Evolutionary conservation across 768 basidiomycete genomes (phyloP), one percentile per base, ranked within the genome.

Genomic region (Hirschioporus abietinus): DNA sequence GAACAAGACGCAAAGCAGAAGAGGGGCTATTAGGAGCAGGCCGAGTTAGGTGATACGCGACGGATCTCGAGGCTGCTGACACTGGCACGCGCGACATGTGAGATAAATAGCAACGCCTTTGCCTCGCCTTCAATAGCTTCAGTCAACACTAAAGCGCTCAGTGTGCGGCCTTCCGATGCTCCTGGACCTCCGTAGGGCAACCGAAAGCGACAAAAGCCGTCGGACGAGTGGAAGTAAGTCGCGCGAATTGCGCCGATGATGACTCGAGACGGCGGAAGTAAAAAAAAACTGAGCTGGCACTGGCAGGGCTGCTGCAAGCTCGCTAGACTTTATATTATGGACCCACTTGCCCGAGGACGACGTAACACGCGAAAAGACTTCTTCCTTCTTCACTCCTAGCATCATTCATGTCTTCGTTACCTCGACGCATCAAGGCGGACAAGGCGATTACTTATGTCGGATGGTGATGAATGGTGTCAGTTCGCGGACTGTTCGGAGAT

Each of bases 21-120:
- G 42, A 52, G 42, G 42, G 42, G 42, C 42, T 52, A 10, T 20
- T 52, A 12, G 20, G 42, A 52, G 42, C 12, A 15, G 42, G 42
- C 42, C 42, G 42, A 20, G 42, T 52, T 52, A 52, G 42, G 42
- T 52, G 42, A 52, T 52, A 52, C 42, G 42, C 42, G 42, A 52
- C 42, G 42, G 42, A 52, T 52, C 42, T 52, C 42, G 42, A 52
- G 42, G 42, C 42, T 52, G 42, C 42, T 52, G 42, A 52, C 42
- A 52, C 42, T 52, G 42, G 42, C 42, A 52, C 42, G 42, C 42
- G 42, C 42, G 42, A 52, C 42, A 52, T 52, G 42, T 52, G 42
- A 52, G 42, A 52, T 52, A 52, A 52, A 52, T 52, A 52, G 42
- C 12, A 52, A 52, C 12, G 42, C 42, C 5, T 52, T 52, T 52